Evolutionary conservation across 106 monocot species (phyloP).

Genomic region (Dioscorea zingiberensis): DNA sequence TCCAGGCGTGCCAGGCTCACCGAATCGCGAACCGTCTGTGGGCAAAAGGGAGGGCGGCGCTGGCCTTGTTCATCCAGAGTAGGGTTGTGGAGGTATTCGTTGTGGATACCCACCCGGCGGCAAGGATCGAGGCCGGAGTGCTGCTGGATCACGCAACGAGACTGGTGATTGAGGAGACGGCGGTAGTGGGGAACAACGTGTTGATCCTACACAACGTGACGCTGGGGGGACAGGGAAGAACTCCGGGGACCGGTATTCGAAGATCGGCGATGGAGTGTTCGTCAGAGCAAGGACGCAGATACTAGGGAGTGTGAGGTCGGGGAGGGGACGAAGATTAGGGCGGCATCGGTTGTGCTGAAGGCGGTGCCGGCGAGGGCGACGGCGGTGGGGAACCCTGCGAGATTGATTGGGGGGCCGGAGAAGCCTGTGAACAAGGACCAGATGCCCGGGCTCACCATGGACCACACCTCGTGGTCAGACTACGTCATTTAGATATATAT

Average conservation of each 20-base stretch:
- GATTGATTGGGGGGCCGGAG: slow-evolving; percentile 44
- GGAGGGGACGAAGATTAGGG: slow-evolving; percentile 54
- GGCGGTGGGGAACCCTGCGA: slow-evolving; percentile 70
- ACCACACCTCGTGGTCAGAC: slow-evolving; percentile 72
- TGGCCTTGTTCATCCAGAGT: slow-evolving; percentile 42
- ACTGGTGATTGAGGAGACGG: slow-evolving; percentile 62
- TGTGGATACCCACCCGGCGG: slow-evolving; percentile 64
- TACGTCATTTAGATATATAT: slow-evolving; percentile 25
- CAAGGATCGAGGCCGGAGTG: slow-evolving; percentile 37
- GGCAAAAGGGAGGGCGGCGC: slow-evolving; percentile 10
- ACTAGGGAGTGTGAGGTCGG: slow-evolving; percentile 47
- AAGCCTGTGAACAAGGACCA: slow-evolving; percentile 29
- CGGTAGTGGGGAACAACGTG: slow-evolving; percentile 56
- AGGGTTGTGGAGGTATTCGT: slow-evolving; percentile 45
- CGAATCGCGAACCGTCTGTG: slow-evolving; percentile 45
- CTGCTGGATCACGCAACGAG: slow-evolving; percentile 66
- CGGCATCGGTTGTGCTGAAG: slow-evolving; percentile 70
- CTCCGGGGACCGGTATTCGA: slow-evolving; percentile 57
- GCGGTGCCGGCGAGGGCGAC: slow-evolving; percentile 47
- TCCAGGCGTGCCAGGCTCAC: slow-evolving; percentile 50
- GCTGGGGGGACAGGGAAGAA: slow-evolving; percentile 61
- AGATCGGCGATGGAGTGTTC: slow-evolving; percentile 61
- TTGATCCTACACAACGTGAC: slow-evolving; percentile 62
- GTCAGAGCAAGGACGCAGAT: slow-evolving; percentile 62
- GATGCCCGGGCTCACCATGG: slow-evolving; percentile 60